Conservation (phyloP, 306 rosid genomes). For the Hippophae rhamnoides region DNA sequence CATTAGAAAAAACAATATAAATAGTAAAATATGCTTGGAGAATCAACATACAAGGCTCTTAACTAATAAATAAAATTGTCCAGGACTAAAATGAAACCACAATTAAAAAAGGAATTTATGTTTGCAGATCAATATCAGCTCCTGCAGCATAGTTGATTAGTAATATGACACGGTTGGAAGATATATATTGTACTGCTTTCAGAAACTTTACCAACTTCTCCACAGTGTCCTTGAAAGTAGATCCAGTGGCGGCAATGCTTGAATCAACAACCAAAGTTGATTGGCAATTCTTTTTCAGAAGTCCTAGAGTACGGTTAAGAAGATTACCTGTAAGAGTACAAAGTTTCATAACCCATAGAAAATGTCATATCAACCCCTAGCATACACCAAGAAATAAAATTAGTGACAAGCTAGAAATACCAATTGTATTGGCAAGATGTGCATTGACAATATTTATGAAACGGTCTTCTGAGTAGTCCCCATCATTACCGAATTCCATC, state of each 20-base stretch:
- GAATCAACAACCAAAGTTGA: constrained; percentile 76
- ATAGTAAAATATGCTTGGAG: neutral
- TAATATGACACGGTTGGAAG: neutral
- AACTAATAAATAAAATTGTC: neutral
- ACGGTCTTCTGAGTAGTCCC: constrained; percentile 94
- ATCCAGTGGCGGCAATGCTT: constrained; percentile 61
- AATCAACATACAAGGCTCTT: neutral
- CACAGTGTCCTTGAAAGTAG: constrained; percentile 53
- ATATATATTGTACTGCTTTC: neutral
- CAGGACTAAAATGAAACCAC: neutral
- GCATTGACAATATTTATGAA: constrained; percentile 85
- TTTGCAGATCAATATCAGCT: constrained; percentile 6
- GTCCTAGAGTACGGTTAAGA: constrained; percentile 85
- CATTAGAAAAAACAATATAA: neutral
- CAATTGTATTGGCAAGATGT: constrained; percentile 94
- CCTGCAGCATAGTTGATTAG: neutral
- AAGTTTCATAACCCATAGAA: constrained; percentile 8
- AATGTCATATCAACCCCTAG: neutral
- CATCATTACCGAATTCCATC: constrained; percentile 88
- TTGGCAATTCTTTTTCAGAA: constrained; percentile 78
- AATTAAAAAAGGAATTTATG: neutral
- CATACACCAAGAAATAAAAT: constrained; percentile 10
- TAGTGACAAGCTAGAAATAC: constrained; percentile 27
- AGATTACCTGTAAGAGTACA: constrained; percentile 66
- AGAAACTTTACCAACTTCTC: constrained; percentile 48